Conservation (phyloP, 768 basidiomycete genomes). For the Strobilomyces confusus region DNA sequence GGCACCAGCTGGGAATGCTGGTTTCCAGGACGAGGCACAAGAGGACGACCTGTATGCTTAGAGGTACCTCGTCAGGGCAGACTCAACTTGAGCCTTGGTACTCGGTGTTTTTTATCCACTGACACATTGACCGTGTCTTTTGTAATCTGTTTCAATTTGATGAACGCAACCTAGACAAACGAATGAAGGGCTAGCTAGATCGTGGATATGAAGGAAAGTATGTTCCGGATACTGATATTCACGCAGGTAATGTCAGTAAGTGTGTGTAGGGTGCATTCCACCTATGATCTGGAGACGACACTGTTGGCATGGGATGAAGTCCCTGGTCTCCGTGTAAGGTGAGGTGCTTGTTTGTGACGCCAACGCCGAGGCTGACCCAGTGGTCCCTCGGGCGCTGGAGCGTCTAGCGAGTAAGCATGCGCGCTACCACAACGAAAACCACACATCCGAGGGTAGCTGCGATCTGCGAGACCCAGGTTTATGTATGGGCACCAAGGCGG, state of each 20-base stretch:
- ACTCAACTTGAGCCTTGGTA: background rate
- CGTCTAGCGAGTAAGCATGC: too few species aligned
- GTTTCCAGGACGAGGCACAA: conserved; percentile 78
- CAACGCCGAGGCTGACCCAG: background rate
- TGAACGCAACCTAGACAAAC: conserved; percentile 10
- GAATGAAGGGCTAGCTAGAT: background rate
- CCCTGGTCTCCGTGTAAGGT: background rate
- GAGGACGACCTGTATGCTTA: conserved; percentile 93
- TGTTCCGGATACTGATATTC: background rate
- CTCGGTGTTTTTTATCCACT: background rate
- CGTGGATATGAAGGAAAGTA: background rate
- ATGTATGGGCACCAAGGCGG: too few species aligned
- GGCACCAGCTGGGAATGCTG: conserved; percentile 60
- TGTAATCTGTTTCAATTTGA: background rate
- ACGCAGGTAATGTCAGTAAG: too few species aligned
- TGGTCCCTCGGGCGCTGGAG: too few species aligned
- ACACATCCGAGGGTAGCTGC: too few species aligned
- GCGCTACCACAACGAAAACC: too few species aligned
- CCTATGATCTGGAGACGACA: background rate
- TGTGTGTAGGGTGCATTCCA: background rate
- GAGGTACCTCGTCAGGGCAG: background rate
- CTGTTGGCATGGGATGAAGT: too few species aligned
- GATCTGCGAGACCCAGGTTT: too few species aligned
- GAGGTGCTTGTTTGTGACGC: background rate
- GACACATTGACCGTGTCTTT: background rate